Evolutionary conservation across 768 basidiomycete genomes (phyloP), one percentile per base, ranked within the genome.

Genomic region (Pisolithus sp.): DNA sequence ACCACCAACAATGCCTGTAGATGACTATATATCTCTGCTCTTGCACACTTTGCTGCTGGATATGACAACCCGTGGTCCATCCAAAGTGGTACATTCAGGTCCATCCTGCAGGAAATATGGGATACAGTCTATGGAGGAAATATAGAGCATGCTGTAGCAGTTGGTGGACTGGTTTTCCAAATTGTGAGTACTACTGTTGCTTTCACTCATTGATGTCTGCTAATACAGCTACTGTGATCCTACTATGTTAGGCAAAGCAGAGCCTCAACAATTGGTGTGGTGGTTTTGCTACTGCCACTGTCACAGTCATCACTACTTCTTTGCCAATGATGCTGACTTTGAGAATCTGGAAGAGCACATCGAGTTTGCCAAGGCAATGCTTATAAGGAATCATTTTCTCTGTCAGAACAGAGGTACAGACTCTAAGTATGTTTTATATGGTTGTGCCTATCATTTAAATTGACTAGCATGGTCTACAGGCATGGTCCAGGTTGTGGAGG

Each of bases 401-500:
- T 55, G 50, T 10, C 36, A 55, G 26, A 55, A 55, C 37, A 39
- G 15, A 51, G 46, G 50, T 21, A 34, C 37, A 9, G 46, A 48
- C 46, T 37, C 39, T 34, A 55, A 55, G 50, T 44, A 34, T 10
- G 30, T 30, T 9, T 30, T 30, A 30, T 30, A 30, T 30, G 7
- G 9, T 30, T 30, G 10, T 30, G 10, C 30, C 30, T 30, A 8
- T 43, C 21, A 43, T 43, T 17, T 24, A 40, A 26, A 36, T 36
- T 40, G 21, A 39, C 48, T 39, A 10, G 23, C 12, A 49, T 40
- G 23, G 9, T 39, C 20, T 49, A 39, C 48, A 49, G 48, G 30
- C 17, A 7, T 53, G 52, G 47, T 37, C 47, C 6, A 20, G 47
- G 12, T 38, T 57, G 49, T 57, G 52, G 52, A 57, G 53, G 53